Evolutionary conservation across 306 rosid species (phyloP), one percentile per base, ranked within the genome.

Genomic region (Citrullus amarus): DNA sequence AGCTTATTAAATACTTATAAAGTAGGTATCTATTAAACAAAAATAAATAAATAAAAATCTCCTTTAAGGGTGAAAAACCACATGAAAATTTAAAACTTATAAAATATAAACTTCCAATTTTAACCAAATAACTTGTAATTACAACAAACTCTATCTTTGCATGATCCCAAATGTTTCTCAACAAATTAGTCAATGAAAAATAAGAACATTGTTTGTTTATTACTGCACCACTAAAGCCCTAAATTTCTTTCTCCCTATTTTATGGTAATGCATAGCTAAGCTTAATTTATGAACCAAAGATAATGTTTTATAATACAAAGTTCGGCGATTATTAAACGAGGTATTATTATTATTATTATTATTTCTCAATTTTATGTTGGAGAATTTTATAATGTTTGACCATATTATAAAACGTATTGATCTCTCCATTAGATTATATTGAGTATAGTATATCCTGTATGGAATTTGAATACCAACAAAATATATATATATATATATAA

Each of bases 301-400:
- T 70, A 70, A 70, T 70, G 76, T 70, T 70, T 46, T 46, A 6
- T 43, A 70, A 43, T 46, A 46, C 38, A 30, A 36, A 39, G 41
- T 66, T 43, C 13, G 59, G 76, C 15, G 76, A 71, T 46, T 6
- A 70, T 20, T 46, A 46, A 70, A 68, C 9, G 34, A 14, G 54
- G 2, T 46, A 48, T 48, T 4, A 48, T 48, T 48, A 48, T 48
- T 32, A 32, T 48, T 32, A 32, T 12, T 48, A 48, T 48, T 44
- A 7, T 48, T 8, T 8, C 54, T 48, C 54, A 48, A 48, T 12
- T 13, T 48, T 48, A 0, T 11, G 6, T 46, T n/a, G 36, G 36
- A 32, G 54, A 68, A 43, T 68, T 43, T 68, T 68, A 68, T 68
- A 68, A 68, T 68, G 11, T 71, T 71, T 71, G 76, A 71, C 76